phyloP scores from a whole-genome alignment of 176 grass and related monocot genomes.

The Bolboschoenus planiculmis region DNA sequence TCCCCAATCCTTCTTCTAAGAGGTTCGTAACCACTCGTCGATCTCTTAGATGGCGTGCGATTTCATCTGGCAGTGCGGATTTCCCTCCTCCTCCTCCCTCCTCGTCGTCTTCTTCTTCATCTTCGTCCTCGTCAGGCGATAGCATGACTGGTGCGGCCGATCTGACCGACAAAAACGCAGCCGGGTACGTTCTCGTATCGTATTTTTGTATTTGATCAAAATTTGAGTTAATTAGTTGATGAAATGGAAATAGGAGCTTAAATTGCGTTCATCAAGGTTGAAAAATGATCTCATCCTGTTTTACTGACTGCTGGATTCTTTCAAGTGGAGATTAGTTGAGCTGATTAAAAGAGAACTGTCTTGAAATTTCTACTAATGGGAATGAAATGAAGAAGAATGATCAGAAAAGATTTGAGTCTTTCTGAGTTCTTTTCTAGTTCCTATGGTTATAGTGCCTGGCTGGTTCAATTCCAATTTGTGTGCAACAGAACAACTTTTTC shows the following conservation, averaged over 20 bases:
- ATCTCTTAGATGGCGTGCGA: conserved; percentile 43
- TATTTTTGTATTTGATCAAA: neutral
- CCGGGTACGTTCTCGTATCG: conserved; percentile 15
- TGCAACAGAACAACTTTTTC: neutral
- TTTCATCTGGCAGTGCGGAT: conserved; percentile 40
- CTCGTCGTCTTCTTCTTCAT: conserved; percentile 24
- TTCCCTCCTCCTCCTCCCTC: conserved; percentile 8
- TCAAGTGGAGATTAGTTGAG: neutral
- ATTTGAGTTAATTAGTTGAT: neutral
- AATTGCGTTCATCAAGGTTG: neutral
- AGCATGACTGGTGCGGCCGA: conserved; percentile 25
- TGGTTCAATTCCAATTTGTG: neutral
- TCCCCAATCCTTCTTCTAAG: conserved; percentile 22
- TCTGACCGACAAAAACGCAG: conserved; percentile 20
- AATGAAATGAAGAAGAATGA: neutral
- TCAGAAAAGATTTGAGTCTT: neutral
- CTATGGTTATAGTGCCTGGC: neutral
- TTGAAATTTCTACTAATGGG: neutral
- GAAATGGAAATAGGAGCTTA: neutral
- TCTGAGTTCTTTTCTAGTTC: neutral
- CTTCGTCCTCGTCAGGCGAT: conserved; percentile 16
- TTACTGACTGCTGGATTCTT: neutral
- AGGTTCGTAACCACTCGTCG: conserved; percentile 26
- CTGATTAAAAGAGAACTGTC: neutral
- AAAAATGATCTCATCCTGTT: neutral